Percentiles rank a stretch among this genome's conserved stretches.
These are phyloP conservation scores for Penicillium thymicola DNA, from an alignment of 2,329 filamentous ascomycete species.

Conservation along the genomic window DNA sequence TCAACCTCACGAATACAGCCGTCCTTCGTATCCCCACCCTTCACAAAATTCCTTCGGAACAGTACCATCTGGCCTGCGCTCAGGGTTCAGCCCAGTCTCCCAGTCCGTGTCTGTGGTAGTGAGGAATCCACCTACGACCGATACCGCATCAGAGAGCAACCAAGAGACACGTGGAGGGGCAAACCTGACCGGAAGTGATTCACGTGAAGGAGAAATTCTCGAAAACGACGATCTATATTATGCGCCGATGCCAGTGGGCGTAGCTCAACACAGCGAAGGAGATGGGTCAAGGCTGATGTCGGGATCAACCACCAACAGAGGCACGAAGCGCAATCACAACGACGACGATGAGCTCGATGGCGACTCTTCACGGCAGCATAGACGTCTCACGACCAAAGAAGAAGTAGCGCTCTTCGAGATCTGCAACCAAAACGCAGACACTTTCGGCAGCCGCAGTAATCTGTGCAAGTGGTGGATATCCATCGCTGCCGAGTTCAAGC, in stretches of 20 bases:
- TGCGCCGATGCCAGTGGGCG: conserved; percentile 13
- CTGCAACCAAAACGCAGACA: conserved; percentile 37
- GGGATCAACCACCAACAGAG: background rate
- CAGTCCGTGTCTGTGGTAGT: conserved; percentile 17
- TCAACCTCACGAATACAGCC: conserved; percentile 10
- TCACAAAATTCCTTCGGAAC: background rate
- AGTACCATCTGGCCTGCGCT: background rate
- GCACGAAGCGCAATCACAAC: conserved; percentile 16
- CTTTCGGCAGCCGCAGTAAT: conserved; percentile 41
- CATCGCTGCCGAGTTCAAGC: conserved; percentile 39
- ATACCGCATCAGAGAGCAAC: conserved; percentile 12
- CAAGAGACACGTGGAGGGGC: conserved; percentile 15
- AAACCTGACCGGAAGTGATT: conserved; percentile 11
- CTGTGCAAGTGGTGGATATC: conserved; percentile 44
- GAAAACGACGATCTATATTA: conserved; percentile 15
- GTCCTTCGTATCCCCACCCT: background rate
- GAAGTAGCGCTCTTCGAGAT: conserved; percentile 42
- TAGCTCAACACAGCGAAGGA: background rate
- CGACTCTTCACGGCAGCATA: conserved; percentile 31
- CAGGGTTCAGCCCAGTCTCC: conserved; percentile 1
- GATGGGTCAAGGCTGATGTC: conserved; percentile 5
- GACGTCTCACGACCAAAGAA: conserved; percentile 40
- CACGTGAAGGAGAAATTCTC: conserved; percentile 7
- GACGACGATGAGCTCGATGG: conserved; percentile 8
- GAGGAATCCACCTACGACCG: conserved; percentile 1